phyloP scores from a whole-genome alignment of 1,284 basidiomycete genomes.

The Coniferiporia weirii region DNA sequence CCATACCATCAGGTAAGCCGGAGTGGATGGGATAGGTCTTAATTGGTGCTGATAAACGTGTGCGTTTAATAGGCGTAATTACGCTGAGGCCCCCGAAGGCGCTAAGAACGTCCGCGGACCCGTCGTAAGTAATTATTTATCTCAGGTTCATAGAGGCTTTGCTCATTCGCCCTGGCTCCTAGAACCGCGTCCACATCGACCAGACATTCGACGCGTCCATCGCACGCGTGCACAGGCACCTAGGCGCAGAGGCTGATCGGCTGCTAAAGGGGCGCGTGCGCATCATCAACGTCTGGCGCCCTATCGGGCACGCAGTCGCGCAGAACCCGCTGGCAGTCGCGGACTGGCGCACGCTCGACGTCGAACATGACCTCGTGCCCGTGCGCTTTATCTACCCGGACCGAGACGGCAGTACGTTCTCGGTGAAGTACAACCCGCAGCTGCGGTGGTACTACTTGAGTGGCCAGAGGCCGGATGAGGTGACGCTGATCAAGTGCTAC shows the following conservation, averaged over 20 bases:
- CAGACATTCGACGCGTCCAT: constrained; percentile 47
- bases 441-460: constrained; percentile 31
- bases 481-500: constrained; percentile 27
- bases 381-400: constrained; percentile 31
- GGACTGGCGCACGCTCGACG: constrained; percentile 38
- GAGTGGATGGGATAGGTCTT: not conserved
- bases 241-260: constrained; percentile 40
- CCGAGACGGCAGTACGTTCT: constrained; percentile 32
- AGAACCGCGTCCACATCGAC: constrained; percentile 48
- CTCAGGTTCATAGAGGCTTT: constrained; percentile 2
- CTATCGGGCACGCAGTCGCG: constrained; percentile 39
- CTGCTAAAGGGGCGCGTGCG: constrained; percentile 48
- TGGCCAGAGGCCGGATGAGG: constrained; percentile 27
- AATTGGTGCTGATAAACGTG: constrained; percentile 19
- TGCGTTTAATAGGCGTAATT: constrained; percentile 8
- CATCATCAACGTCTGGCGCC: constrained; percentile 54
- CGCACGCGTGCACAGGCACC: constrained; percentile 48
- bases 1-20: constrained; percentile 7
- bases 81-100: not conserved
- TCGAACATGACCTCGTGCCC: constrained; percentile 30
- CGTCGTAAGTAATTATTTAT: constrained; percentile 1
- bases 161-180: not conserved
- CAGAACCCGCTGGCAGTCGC: constrained; percentile 46
- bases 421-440: constrained; percentile 23
- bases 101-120: not conserved